Conservation (phyloP, 2,329 filamentous ascomycete species). For the Trichoderma brevicompactum region DNA sequence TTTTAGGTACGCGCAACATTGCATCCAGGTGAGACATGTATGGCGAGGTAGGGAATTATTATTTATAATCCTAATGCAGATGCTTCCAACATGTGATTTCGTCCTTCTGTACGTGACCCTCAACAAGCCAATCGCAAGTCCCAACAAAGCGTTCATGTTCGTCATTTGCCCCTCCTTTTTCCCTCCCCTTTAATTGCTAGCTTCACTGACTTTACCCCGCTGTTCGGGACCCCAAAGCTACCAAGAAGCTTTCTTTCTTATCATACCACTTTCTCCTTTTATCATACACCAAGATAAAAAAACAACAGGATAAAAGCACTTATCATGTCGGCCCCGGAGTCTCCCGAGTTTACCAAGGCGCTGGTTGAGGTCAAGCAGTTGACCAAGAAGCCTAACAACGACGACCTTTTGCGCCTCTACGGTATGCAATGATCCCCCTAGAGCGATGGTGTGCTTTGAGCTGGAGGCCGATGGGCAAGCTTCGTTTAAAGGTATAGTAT, state of each 20-base stretch:
- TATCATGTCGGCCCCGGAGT: constrained; percentile 49
- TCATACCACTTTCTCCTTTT: background rate
- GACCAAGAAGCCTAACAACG: constrained; percentile 64
- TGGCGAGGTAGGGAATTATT: background rate
- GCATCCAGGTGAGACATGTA: background rate
- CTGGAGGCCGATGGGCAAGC: background rate
- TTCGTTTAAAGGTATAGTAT: background rate
- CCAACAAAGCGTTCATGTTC: constrained; percentile 21
- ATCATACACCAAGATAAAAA: background rate
- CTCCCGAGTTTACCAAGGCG: constrained; percentile 59
- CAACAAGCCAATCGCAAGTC: constrained; percentile 26
- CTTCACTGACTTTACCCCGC: constrained; percentile 23
- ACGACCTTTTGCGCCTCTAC: constrained; percentile 68
- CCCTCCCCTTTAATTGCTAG: background rate
- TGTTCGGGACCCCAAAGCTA: background rate
- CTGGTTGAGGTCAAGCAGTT: constrained; percentile 69
- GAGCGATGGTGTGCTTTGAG: background rate
- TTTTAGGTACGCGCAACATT: background rate
- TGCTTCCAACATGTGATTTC: constrained; percentile 23
- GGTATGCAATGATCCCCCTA: constrained; percentile 43
- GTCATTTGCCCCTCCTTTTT: constrained; percentile 25
- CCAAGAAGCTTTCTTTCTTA: constrained; percentile 1
- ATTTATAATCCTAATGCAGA: background rate
- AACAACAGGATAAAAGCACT: constrained; percentile 21
- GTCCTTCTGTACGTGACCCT: constrained; percentile 5